A percentile compares a stretch with the other conserved stretches of the same genome.
These are phyloP conservation scores for Pinguiococcus pyrenoidosus DNA, from an alignment of 108 stramenopile species.

Conservation along the genomic window DNA sequence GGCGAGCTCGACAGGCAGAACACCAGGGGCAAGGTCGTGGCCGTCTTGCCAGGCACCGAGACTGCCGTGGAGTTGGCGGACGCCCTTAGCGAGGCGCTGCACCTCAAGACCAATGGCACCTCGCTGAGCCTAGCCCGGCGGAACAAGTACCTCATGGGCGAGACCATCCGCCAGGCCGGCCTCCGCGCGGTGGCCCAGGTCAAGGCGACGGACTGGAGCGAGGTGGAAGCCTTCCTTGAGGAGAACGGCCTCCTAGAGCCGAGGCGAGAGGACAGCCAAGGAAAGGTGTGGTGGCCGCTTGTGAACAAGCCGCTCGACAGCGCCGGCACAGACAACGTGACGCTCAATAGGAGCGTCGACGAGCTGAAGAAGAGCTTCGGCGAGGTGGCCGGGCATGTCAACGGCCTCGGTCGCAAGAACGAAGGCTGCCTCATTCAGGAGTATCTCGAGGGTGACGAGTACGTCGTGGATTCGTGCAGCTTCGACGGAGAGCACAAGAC, in stretches of 20 bases:
- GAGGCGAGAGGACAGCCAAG: background rate
- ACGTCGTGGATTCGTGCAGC: constrained; percentile 52
- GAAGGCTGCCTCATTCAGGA: constrained; percentile 7
- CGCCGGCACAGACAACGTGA: constrained; percentile 36
- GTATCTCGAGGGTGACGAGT: constrained; percentile 30
- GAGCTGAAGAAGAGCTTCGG: constrained; percentile 21
- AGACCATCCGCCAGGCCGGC: constrained; percentile 49
- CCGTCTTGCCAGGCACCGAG: too few species aligned
- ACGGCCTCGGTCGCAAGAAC: constrained; percentile 6
- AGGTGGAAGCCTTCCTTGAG: constrained; percentile 52
- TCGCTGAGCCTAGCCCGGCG: constrained; percentile 28
- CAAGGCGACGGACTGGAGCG: constrained; percentile 44
- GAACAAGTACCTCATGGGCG: constrained; percentile 70
- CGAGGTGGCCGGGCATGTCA: constrained; percentile 8
- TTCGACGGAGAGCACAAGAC: constrained; percentile 47
- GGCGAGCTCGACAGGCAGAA: too few species aligned
- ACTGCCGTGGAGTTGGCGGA: too few species aligned
- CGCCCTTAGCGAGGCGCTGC: constrained; percentile 49
- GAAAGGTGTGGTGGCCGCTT: background rate
- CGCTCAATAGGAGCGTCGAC: constrained; percentile 3
- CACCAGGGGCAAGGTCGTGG: too few species aligned
- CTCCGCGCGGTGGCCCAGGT: constrained; percentile 62
- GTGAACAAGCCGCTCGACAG: constrained; percentile 36
- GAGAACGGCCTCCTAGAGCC: constrained; percentile 1
- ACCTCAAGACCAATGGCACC: constrained; percentile 26